Conservation (phyloP, 441 rosid genomes). For the Gossypium davidsonii region DNA sequence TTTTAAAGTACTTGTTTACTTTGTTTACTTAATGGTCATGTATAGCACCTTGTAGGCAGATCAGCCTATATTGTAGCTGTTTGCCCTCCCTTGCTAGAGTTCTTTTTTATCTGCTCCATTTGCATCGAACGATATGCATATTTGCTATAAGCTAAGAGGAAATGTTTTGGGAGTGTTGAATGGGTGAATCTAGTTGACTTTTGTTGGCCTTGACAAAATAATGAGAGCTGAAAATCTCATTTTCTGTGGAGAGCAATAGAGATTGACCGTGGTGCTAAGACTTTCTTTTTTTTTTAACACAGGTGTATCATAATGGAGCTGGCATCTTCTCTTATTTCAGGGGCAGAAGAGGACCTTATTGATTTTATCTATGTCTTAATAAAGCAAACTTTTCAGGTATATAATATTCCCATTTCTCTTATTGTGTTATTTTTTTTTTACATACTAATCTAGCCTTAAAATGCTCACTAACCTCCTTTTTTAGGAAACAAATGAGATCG, state of each 20-base stretch:
- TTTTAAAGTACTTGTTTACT: background rate
- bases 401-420: background rate
- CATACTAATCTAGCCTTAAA: conserved; percentile 7
- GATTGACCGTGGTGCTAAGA: background rate
- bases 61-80: background rate
- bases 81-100: background rate
- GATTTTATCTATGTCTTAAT: conserved; percentile 56
- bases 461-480: conserved; percentile 21
- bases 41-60: background rate
- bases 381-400: conserved; percentile 54
- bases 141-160: background rate
- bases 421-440: background rate
- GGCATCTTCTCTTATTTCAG: conserved; percentile 66
- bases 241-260: background rate
- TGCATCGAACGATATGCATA: background rate
- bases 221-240: background rate
- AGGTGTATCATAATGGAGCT: conserved; percentile 64
- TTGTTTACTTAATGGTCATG: background rate
- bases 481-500: conserved; percentile 46
- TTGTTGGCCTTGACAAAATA: background rate
- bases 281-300: conserved; percentile 12
- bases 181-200: conserved; percentile 1
- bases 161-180: background rate
- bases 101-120: background rate
- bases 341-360: conserved; percentile 68